A percentile compares a stretch with the other conserved stretches of the same genome.
Conservation (phyloP, 2,329 filamentous ascomycete species). For the Fusarium camptoceras region DNA sequence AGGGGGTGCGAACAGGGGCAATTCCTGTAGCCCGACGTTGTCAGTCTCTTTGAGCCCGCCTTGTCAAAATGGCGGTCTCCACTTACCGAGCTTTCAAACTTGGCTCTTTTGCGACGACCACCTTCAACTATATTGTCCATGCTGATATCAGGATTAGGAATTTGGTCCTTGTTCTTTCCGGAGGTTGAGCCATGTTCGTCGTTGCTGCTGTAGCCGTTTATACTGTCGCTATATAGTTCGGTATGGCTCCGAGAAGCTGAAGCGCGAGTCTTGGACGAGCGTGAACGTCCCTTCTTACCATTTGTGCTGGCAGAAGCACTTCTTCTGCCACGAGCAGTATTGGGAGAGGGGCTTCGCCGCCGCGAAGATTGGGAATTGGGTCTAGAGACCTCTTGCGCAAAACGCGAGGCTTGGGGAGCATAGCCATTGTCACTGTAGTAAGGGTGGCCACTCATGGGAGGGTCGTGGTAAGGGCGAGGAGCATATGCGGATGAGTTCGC, state of each 20-base stretch:
- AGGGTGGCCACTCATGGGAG: conserved; percentile 62
- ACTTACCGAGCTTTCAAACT: conserved; percentile 96
- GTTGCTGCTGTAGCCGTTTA: conserved; percentile 86
- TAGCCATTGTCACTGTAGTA: conserved; percentile 67
- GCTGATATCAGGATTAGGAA: conserved; percentile 96
- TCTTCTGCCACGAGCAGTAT: conserved; percentile 75
- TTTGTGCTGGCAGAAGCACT: conserved; percentile 77
- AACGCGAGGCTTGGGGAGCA: conserved; percentile 61
- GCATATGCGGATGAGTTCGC: conserved; percentile 60
- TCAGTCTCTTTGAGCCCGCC: conserved; percentile 42
- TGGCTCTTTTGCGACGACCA: conserved; percentile 92
- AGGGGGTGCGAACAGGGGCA: conserved; percentile 92
- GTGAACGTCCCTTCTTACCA: conserved; percentile 75
- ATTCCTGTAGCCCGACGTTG: conserved; percentile 72
- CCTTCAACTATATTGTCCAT: conserved; percentile 98
- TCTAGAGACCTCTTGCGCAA: conserved; percentile 72
- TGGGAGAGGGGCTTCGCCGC: conserved; percentile 83
- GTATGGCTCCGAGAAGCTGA: conserved; percentile 58
- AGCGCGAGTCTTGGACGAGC: conserved; percentile 76
- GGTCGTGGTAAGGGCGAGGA: conserved; percentile 64
- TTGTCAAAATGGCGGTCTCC: conserved; percentile 42
- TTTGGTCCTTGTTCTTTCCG: conserved; percentile 83
- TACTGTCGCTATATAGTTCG: conserved; percentile 73
- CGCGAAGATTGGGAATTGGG: conserved; percentile 77
- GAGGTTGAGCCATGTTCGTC: conserved; percentile 80